These are phyloP conservation scores for Albizia julibrissin DNA, from an alignment of 306 rosid species.

Conservation along the genomic window DNA sequence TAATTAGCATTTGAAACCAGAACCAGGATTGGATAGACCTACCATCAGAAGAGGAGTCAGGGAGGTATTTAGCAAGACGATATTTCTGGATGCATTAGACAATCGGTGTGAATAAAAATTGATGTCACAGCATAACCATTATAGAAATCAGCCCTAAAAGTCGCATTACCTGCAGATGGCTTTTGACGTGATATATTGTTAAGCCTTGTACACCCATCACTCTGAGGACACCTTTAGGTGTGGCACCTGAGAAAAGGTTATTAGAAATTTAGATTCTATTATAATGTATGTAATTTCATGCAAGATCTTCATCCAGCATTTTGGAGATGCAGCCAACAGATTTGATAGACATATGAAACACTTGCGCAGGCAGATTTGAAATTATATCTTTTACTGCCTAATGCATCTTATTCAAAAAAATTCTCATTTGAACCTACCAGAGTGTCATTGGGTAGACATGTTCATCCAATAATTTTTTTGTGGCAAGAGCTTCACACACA, in stretches of 20 bases:
- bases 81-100: slow-evolving; percentile 74
- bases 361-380: slow-evolving; percentile 11
- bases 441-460: not conserved
- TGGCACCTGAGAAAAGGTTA: slow-evolving; percentile 67
- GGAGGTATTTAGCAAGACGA: slow-evolving; percentile 93
- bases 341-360: slow-evolving; percentile 24
- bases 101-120: slow-evolving; percentile 31
- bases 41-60: slow-evolving; percentile 89
- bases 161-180: slow-evolving; percentile 85
- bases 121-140: slow-evolving; percentile 11
- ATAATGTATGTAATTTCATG: slow-evolving; percentile 19
- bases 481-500: not conserved
- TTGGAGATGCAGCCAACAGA: slow-evolving; percentile 25
- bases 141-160: slow-evolving; percentile 2
- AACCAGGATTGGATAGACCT: slow-evolving; percentile 41
- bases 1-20: slow-evolving; percentile 21
- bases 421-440: not conserved
- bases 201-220: slow-evolving; percentile 98
- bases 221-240: slow-evolving; percentile 98
- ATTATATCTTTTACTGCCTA: not conserved
- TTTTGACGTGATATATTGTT: slow-evolving; percentile 96
- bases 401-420: not conserved
- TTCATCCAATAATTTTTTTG: not conserved
- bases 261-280: slow-evolving; percentile 18
- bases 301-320: slow-evolving; percentile 18